These are phyloP conservation scores for Saccharomycopsis schoenii DNA, from an alignment of 805 yeast species.

Conservation along the genomic window DNA sequence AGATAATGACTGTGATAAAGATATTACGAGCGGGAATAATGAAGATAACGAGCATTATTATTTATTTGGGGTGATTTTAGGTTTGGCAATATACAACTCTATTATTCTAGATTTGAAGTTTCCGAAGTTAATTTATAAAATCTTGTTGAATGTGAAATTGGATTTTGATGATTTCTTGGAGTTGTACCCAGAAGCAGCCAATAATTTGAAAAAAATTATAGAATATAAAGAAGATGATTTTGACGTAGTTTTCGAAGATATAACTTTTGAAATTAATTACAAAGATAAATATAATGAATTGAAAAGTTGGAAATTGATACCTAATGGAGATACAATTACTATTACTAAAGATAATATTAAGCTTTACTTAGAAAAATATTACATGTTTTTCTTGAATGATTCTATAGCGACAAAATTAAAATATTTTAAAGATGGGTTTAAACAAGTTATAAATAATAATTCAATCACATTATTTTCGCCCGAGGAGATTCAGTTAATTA, in stretches of 20 bases:
- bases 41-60: conserved; percentile 48
- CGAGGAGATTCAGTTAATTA: conserved; percentile 66
- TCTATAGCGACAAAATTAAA: conserved; percentile 43
- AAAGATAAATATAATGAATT: conserved; percentile 37
- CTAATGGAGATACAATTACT: conserved; percentile 41
- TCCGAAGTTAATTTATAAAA: conserved; percentile 70
- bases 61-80: conserved; percentile 77
- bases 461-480: conserved; percentile 74
- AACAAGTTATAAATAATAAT: conserved; percentile 66
- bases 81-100: conserved; percentile 85
- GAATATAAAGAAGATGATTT: conserved; percentile 36
- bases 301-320: conserved; percentile 40
- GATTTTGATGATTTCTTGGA: conserved; percentile 56
- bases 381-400: conserved; percentile 48
- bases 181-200: conserved; percentile 59
- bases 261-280: conserved; percentile 54
- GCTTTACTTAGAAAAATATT: conserved; percentile 53
- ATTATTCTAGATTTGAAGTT: conserved; percentile 73
- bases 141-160: conserved; percentile 46
- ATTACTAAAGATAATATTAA: conserved; percentile 55
- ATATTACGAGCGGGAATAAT: conserved; percentile 16
- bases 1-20: conserved; percentile 28
- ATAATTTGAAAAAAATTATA: conserved; percentile 37
- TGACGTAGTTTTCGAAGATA: conserved; percentile 34
- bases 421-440: conserved; percentile 63